A percentile compares a stretch with the other conserved stretches of the same genome.
Conservation (phyloP, 495 filamentous ascomycete genomes). For the Glonium stellatum region DNA sequence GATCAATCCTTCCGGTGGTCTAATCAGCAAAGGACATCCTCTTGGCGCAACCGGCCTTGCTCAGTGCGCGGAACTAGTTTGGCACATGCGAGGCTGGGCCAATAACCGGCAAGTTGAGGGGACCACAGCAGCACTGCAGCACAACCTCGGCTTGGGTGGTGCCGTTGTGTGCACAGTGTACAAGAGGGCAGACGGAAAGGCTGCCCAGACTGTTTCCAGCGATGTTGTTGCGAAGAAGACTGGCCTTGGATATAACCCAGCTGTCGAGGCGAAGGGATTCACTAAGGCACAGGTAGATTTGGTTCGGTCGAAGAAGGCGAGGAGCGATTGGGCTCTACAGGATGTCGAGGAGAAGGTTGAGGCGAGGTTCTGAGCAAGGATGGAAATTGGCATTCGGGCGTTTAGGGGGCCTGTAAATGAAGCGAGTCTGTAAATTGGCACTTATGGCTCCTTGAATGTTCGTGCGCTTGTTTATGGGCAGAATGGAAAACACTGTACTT, state of each 20-base stretch:
- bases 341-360: slow-evolving; percentile 66
- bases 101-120: slow-evolving; percentile 72
- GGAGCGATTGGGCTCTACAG: slow-evolving; percentile 65
- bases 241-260: slow-evolving; percentile 85
- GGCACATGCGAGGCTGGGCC: slow-evolving; percentile 95
- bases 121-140: slow-evolving; percentile 72
- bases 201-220: slow-evolving; percentile 48
- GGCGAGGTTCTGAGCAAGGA: slow-evolving; percentile 44
- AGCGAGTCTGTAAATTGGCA: not conserved
- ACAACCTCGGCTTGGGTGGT: slow-evolving; percentile 89
- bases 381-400: not conserved
- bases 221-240: slow-evolving; percentile 54
- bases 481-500: no score
- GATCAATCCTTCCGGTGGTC: slow-evolving; percentile 87
- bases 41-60: slow-evolving; percentile 88
- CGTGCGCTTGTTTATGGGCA: not conserved
- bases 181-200: slow-evolving; percentile 72
- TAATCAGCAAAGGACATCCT: slow-evolving; percentile 95
- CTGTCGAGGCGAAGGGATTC: slow-evolving; percentile 80
- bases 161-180: slow-evolving; percentile 90
- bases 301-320: slow-evolving; percentile 63
- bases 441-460: not conserved
- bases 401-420: not conserved
- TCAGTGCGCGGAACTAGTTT: slow-evolving; percentile 91
- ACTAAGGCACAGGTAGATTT: slow-evolving; percentile 63